These are phyloP conservation scores for Lepraria neglecta DNA, from an alignment of 495 filamentous ascomycete genomes.

Conservation along the genomic window DNA sequence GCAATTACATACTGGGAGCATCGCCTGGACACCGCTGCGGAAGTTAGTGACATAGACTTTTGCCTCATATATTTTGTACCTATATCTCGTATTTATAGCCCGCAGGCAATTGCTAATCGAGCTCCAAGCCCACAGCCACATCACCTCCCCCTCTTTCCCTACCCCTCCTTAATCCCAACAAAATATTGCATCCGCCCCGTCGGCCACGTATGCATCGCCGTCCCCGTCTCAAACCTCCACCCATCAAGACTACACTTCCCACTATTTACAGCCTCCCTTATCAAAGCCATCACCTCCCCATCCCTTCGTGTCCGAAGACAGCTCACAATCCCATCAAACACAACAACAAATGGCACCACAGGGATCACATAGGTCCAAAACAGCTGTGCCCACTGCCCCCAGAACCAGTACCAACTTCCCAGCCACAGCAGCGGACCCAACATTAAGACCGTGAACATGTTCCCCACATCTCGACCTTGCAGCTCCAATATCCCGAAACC, in stretches of 20 bases:
- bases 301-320: constrained; percentile 58
- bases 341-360: constrained; percentile 55
- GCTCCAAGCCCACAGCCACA: neutral
- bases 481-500: constrained; percentile 73
- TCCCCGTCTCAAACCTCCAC: constrained; percentile 52
- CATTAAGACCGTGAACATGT: constrained; percentile 48
- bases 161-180: constrained; percentile 25
- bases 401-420: constrained; percentile 54
- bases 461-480: constrained; percentile 51
- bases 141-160: constrained; percentile 9
- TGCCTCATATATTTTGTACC: no score
- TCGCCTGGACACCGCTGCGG: no score
- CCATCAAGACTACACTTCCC: constrained; percentile 39
- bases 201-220: constrained; percentile 32
- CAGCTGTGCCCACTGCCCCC: constrained; percentile 51
- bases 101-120: no score
- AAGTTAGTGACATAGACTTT: no score
- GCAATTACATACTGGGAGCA: no score
- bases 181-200: constrained; percentile 26
- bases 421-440: constrained; percentile 50
- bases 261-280: constrained; percentile 36
- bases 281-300: constrained; percentile 53
- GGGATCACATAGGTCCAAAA: constrained; percentile 61
- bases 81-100: no score
- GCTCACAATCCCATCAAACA: constrained; percentile 62